Conservation (phyloP, 495 filamentous ascomycete genomes). For the Penicillium nucicola region DNA sequence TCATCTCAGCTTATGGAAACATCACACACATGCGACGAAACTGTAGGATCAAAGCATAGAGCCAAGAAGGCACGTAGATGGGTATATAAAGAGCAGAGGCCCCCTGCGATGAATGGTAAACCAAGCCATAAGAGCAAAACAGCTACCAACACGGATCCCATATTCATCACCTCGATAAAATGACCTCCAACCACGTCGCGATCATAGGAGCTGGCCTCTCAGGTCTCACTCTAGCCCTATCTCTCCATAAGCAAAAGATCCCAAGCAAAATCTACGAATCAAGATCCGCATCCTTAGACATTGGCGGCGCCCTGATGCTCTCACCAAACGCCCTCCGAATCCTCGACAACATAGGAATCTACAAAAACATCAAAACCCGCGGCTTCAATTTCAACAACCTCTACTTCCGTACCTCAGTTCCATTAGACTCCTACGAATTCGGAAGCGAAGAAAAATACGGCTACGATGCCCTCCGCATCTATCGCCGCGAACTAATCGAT, state of each 20-base stretch:
- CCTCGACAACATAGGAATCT: constrained; percentile 45
- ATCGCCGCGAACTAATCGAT: constrained; percentile 42
- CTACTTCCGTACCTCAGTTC: constrained; percentile 38
- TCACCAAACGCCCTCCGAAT: constrained; percentile 50
- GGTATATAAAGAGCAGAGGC: too few species aligned
- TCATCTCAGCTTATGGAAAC: too few species aligned
- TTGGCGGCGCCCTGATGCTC: constrained; percentile 51
- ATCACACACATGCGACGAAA: too few species aligned
- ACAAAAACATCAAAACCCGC: constrained; percentile 27
- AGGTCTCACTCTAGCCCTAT: constrained; percentile 45
- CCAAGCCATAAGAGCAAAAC: neutral
- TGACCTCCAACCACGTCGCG: constrained; percentile 28
- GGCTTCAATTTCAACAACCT: constrained; percentile 39
- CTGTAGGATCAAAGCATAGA: too few species aligned
- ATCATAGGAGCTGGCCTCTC: constrained; percentile 48
- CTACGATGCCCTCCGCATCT: constrained; percentile 46
- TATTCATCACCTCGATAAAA: neutral
- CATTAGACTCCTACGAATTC: constrained; percentile 42
- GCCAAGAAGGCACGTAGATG: too few species aligned
- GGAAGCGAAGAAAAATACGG: constrained; percentile 39
- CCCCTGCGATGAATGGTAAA: neutral
- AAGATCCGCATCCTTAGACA: constrained; percentile 27
- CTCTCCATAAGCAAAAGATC: constrained; percentile 37
- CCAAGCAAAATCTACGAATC: constrained; percentile 44
- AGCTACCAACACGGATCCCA: neutral